Percentiles rank a stretch among this genome's conserved stretches.
phyloP scores from a whole-genome alignment of 306 rosid genomes.

The Begonia masoniana region DNA sequence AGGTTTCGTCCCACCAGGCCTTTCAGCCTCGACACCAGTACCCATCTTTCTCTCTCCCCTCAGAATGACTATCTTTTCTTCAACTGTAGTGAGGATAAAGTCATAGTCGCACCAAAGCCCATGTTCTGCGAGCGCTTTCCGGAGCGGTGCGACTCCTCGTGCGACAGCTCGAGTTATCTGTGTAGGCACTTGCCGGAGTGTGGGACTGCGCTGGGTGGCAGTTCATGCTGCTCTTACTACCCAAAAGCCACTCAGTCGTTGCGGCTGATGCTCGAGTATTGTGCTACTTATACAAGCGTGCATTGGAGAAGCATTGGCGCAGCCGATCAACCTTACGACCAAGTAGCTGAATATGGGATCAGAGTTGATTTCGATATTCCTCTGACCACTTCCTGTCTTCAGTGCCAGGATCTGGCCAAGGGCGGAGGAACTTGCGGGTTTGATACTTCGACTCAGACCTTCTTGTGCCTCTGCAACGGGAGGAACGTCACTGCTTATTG shows the following conservation, averaged over 20 bases:
- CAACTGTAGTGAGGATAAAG: conserved; percentile 59
- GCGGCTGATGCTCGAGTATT: conserved; percentile 64
- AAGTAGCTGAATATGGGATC: conserved; percentile 77
- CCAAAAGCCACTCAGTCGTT: conserved; percentile 76
- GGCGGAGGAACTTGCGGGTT: conserved; percentile 91
- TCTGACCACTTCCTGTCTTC: conserved; percentile 67
- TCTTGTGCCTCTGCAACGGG: conserved; percentile 56
- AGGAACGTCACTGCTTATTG: conserved; percentile 76
- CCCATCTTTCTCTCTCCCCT: conserved; percentile 50
- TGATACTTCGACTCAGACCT: conserved; percentile 31
- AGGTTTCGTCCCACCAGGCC: conserved; percentile 61
- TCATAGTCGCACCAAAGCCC: conserved; percentile 71
- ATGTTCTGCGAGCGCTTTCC: conserved; percentile 74
- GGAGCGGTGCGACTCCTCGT: conserved; percentile 66
- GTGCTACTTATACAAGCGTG: conserved; percentile 68
- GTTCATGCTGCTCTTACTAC: conserved; percentile 75
- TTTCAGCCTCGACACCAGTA: conserved; percentile 64
- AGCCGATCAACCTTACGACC: conserved; percentile 56
- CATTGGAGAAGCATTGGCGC: conserved; percentile 76
- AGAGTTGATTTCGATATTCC: conserved; percentile 74
- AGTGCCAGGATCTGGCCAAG: conserved; percentile 60
- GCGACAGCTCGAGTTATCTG: conserved; percentile 79
- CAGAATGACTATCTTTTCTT: conserved; percentile 84
- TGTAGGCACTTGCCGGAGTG: conserved; percentile 82
- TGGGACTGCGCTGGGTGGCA: conserved; percentile 23